Percentiles rank a stretch among this genome's conserved stretches.
Evolutionary conservation across 495 filamentous ascomycete species (phyloP).

Genomic region (Aspergillus steynii): DNA sequence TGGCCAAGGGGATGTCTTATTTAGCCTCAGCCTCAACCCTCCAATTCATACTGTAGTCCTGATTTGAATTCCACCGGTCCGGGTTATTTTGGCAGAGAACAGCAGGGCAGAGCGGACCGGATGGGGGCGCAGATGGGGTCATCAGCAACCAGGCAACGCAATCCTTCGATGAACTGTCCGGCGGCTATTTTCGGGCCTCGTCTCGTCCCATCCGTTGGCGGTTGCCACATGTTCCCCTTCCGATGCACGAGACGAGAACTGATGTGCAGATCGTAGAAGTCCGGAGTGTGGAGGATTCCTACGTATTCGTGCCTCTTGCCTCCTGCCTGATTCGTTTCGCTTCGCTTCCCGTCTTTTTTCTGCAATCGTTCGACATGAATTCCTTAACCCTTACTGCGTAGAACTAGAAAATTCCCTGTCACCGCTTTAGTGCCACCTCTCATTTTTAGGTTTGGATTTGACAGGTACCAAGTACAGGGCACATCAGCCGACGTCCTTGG

Average conservation of each 20-base stretch:
- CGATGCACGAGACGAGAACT: neutral
- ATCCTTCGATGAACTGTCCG: slow-evolving; percentile 10
- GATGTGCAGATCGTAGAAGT: neutral
- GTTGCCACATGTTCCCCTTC: slow-evolving; percentile 7
- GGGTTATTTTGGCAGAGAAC: neutral
- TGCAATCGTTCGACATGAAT: no score
- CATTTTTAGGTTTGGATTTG: neutral
- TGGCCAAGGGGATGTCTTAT: neutral
- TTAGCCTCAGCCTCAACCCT: neutral
- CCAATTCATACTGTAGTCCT: no score
- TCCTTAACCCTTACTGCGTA: neutral
- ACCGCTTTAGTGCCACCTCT: neutral
- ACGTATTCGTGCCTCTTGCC: no score
- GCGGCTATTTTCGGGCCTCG: slow-evolving; percentile 1
- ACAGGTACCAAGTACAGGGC: neutral
- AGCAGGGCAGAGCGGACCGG: no score
- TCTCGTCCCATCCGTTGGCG: neutral
- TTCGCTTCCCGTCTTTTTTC: neutral
- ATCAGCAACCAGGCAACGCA: neutral
- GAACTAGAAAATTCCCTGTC: neutral
- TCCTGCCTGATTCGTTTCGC: neutral
- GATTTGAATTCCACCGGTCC: no score
- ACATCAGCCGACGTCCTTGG: neutral
- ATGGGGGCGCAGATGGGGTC: no score
- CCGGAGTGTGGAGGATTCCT: neutral